phyloP scores from a whole-genome alignment of 805 yeast species.

The Candida wancherniae region DNA sequence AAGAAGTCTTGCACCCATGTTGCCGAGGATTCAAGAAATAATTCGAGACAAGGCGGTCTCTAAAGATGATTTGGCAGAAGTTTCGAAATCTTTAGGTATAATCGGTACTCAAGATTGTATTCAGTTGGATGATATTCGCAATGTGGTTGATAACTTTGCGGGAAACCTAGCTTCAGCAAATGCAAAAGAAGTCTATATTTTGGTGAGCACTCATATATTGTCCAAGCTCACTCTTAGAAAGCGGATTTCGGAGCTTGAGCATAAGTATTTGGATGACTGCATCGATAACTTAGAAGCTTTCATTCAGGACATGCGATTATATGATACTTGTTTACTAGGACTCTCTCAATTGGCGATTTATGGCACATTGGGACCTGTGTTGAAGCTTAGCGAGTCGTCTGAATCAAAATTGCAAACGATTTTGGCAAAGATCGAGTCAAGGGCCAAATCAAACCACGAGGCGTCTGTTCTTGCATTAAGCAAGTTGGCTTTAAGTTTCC shows the following conservation, averaged over 20 bases:
- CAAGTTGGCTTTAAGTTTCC: conserved; percentile 42
- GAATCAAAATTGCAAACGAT: conserved; percentile 16
- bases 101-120: conserved; percentile 40
- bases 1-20: conserved; percentile 15
- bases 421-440: conserved; percentile 25
- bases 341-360: conserved; percentile 42
- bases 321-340: conserved; percentile 31
- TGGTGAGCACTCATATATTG: conserved; percentile 41
- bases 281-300: conserved; percentile 7
- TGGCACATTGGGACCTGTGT: conserved; percentile 42
- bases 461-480: conserved; percentile 54
- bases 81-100: conserved; percentile 46
- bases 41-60: conserved; percentile 18
- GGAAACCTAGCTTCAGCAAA: conserved; percentile 10
- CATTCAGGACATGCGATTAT: conserved; percentile 16
- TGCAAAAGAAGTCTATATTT: conserved; percentile 17
- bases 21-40: conserved; percentile 22
- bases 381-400: conserved; percentile 6
- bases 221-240: conserved; percentile 41
- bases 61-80: conserved; percentile 24
- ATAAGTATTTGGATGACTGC: too few species aligned
- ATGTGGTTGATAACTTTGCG: conserved; percentile 1
- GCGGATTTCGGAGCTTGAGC: conserved; percentile 15
- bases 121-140: conserved; percentile 5
- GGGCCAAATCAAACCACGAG: conserved; percentile 56